Conservation (phyloP, 225 moss, liverwort and hornwort genomes). For the Pseudoscleropodium purum region DNA sequence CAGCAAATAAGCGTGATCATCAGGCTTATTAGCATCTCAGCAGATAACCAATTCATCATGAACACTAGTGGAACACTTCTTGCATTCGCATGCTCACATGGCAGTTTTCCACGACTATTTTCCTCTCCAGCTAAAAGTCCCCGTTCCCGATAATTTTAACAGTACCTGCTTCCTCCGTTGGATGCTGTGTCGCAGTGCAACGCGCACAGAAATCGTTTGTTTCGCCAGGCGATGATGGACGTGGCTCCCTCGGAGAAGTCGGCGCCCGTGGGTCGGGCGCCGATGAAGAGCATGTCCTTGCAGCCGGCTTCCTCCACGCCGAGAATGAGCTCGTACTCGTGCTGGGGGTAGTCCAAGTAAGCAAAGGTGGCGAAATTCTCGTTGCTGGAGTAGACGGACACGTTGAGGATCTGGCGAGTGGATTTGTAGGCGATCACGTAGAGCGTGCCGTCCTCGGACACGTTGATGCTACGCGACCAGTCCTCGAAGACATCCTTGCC, state of each 20-base stretch:
- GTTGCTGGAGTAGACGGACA: constrained; percentile 24
- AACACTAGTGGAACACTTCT: not conserved
- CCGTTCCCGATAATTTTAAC: not conserved
- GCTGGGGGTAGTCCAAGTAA: constrained; percentile 22
- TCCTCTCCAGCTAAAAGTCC: not conserved
- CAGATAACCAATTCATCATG: not conserved
- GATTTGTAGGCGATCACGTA: constrained; percentile 31
- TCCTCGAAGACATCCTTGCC: constrained; percentile 26
- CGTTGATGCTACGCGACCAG: constrained; percentile 28
- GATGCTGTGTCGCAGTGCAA: not conserved
- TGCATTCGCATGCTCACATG: not conserved
- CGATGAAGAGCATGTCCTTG: constrained; percentile 32
- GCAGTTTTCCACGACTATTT: not conserved
- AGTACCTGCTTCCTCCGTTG: not conserved
- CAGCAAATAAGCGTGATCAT: not conserved
- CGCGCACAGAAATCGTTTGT: constrained; percentile 22
- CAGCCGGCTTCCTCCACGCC: constrained; percentile 34
- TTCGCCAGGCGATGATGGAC: constrained; percentile 26
- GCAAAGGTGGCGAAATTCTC: constrained; percentile 20
- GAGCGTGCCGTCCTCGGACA: constrained; percentile 27
- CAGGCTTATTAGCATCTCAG: not conserved
- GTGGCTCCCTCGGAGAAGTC: constrained; percentile 24
- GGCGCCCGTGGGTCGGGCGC: constrained; percentile 12
- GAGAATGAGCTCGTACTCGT: constrained; percentile 20
- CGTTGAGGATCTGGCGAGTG: constrained; percentile 20